Evolutionary conservation across 345 rosid genomes (phyloP).

Genomic region (Pistacia atlantica): DNA sequence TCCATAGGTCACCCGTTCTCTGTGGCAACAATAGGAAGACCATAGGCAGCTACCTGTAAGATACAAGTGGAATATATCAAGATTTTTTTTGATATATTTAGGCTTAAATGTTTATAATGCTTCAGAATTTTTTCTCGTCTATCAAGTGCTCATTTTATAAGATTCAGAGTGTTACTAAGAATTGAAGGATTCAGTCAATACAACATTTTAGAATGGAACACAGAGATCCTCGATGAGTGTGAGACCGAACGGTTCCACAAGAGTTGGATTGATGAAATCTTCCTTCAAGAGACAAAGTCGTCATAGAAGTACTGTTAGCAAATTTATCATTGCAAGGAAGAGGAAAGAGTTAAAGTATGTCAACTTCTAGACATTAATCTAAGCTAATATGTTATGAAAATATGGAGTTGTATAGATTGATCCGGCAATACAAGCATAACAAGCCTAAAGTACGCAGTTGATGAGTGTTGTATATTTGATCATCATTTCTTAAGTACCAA

Average conservation of each 20-base stretch:
- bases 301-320: conserved; percentile 27
- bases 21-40: conserved; percentile 64
- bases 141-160: background rate
- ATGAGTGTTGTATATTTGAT: background rate
- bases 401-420: background rate
- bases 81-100: background rate
- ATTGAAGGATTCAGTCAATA: background rate
- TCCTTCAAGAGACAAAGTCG: conserved; percentile 50
- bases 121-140: background rate
- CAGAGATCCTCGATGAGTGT: conserved; percentile 59
- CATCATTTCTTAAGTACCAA: background rate
- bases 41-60: conserved; percentile 60
- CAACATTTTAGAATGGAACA: background rate
- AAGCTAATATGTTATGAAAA: background rate
- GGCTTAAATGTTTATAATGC: background rate
- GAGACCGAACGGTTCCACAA: conserved; percentile 78
- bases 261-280: conserved; percentile 73
- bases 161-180: background rate
- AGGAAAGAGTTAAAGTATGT: conserved; percentile 5
- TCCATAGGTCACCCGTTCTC: conserved; percentile 72
- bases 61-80: conserved; percentile 7
- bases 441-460: background rate
- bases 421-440: background rate
- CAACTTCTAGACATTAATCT: background rate
- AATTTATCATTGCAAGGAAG: conserved; percentile 20